A percentile compares a stretch with the other conserved stretches of the same genome.
These are phyloP conservation scores for Ophiostoma populinum DNA, from an alignment of 2,329 filamentous ascomycete species.

Conservation along the genomic window DNA sequence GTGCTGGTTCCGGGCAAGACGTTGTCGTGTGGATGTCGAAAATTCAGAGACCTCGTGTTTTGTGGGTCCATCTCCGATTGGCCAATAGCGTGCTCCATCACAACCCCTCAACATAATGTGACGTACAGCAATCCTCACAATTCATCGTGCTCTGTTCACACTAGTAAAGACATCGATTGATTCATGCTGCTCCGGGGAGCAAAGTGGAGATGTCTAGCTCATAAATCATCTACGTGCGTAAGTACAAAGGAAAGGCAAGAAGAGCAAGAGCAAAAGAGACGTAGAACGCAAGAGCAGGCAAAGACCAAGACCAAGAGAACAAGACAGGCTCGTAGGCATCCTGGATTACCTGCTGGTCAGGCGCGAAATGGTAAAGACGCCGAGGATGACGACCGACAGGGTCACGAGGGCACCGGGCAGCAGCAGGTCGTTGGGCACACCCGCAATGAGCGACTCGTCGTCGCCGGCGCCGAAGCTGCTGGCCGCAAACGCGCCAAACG, in stretches of 20 bases:
- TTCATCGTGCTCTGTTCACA: no score
- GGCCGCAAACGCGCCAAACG: slow-evolving; percentile 7
- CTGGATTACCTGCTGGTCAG: no score
- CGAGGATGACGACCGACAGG: slow-evolving; percentile 83
- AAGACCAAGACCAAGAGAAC: background rate
- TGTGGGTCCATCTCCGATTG: background rate
- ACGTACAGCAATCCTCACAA: background rate
- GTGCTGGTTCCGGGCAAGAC: background rate
- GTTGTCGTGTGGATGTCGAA: background rate
- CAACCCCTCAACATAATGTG: no score
- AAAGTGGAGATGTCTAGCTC: slow-evolving; percentile 6
- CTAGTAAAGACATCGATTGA: background rate
- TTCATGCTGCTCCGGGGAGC: slow-evolving; percentile 2
- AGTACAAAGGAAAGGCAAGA: background rate
- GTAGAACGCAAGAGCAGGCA: background rate
- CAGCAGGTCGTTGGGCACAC: slow-evolving; percentile 85
- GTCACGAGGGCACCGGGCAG: slow-evolving; percentile 88
- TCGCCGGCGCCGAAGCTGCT: slow-evolving; percentile 10
- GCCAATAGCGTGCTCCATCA: background rate
- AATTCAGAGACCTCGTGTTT: background rate
- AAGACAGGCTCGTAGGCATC: no score
- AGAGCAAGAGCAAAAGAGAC: background rate
- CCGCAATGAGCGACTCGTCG: slow-evolving; percentile 61
- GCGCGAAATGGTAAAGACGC: slow-evolving; percentile 77
- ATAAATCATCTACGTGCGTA: background rate